Evolutionary conservation across 1,284 basidiomycete species (phyloP).

Genomic region (Ceratobasidium sp.): DNA sequence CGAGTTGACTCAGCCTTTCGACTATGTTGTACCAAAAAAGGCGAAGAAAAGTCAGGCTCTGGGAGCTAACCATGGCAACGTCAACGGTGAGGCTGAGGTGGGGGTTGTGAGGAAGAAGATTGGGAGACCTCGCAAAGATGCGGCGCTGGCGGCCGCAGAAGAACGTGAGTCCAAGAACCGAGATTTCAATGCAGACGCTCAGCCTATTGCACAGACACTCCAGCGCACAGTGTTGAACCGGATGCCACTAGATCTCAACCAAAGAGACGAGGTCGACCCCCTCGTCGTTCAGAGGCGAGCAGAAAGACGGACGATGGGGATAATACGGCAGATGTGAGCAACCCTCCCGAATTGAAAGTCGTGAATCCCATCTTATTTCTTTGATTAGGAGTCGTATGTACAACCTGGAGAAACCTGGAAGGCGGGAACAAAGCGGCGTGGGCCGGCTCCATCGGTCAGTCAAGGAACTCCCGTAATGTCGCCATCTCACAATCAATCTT

Average conservation of each 20-base stretch:
- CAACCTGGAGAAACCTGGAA: conserved; percentile 28
- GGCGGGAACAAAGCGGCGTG: conserved; percentile 24
- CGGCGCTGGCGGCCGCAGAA: background rate
- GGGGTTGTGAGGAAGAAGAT: background rate
- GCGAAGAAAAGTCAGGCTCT: background rate
- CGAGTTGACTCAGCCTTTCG: conserved; percentile 30
- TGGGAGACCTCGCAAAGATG: conserved; percentile 4
- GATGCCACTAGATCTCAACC: background rate
- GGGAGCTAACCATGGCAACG: background rate
- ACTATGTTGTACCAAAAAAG: conserved; percentile 11
- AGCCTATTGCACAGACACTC: conserved; percentile 5
- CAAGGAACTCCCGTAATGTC: background rate
- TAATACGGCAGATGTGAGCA: conserved; percentile 32
- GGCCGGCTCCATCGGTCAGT: conserved; percentile 3
- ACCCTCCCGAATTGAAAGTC: background rate
- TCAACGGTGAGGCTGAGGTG: background rate
- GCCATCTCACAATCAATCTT: background rate
- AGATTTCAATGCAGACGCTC: background rate
- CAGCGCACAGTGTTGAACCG: conserved; percentile 19
- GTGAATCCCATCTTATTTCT: background rate
- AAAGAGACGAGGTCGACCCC: conserved; percentile 24
- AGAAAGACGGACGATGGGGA: conserved; percentile 35
- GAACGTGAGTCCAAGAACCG: background rate
- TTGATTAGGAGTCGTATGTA: conserved; percentile 25
- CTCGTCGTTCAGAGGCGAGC: conserved; percentile 3